These are phyloP conservation scores for Rugosomyces carneus DNA, from an alignment of 1,284 basidiomycete species.

Conservation along the genomic window DNA sequence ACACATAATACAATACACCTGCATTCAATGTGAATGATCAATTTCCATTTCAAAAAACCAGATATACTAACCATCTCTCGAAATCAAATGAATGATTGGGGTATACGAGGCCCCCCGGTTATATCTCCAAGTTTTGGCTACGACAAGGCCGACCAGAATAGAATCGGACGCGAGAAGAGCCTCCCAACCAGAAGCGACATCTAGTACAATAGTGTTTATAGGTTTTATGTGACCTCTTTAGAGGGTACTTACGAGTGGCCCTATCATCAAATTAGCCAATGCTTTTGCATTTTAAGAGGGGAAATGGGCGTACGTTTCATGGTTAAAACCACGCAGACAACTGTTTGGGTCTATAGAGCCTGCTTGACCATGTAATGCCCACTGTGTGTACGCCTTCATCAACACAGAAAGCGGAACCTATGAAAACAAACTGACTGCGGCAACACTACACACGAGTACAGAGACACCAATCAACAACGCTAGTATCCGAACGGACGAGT, in stretches of 20 bases:
- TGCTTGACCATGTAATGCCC: neutral
- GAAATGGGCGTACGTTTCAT: neutral
- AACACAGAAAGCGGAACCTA: neutral
- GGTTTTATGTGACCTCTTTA: neutral
- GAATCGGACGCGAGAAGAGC: neutral
- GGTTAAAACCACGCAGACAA: neutral
- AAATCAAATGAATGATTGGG: neutral
- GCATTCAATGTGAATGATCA: neutral
- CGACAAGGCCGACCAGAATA: neutral
- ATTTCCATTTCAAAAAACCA: neutral
- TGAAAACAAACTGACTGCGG: neutral
- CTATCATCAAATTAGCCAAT: neutral
- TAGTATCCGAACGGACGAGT: neutral
- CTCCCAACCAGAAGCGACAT: neutral
- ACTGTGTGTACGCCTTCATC: neutral
- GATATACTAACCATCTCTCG: neutral
- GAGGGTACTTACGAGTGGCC: neutral
- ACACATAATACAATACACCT: neutral
- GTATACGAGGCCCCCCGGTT: neutral
- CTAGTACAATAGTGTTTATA: neutral
- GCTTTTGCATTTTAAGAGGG: neutral
- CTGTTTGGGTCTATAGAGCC: neutral
- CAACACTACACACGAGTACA: neutral
- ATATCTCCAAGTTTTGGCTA: neutral
- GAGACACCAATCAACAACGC: neutral